Evolutionary conservation across 73 alveolate species (phyloP).

Genomic region (Paraurostyla sp.): DNA sequence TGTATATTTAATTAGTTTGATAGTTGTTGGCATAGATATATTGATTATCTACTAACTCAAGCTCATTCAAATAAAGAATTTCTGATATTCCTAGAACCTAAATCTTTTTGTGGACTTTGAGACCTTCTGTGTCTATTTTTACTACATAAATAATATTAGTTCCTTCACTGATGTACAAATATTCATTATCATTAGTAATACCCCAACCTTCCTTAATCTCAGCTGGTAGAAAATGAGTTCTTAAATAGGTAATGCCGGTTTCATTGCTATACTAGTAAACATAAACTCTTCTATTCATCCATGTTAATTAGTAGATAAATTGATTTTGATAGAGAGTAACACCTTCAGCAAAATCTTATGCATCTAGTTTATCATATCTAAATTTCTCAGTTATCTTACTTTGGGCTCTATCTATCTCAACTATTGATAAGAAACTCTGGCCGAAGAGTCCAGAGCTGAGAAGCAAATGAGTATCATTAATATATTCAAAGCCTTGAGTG

Average conservation of each 20-base stretch:
- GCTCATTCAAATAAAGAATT: constrained; percentile 48
- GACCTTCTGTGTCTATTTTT: not conserved
- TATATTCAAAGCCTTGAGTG: constrained; percentile 30
- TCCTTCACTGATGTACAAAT: constrained; percentile 70
- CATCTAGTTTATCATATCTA: not conserved
- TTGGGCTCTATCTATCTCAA: not conserved
- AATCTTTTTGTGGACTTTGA: not conserved
- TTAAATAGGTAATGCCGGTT: not conserved
- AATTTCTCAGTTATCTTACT: not conserved
- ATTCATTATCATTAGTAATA: constrained; percentile 59
- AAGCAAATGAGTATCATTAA: constrained; percentile 26
- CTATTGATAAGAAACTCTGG: not conserved
- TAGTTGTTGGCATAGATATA: constrained; percentile 66
- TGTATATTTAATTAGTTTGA: constrained; percentile 18
- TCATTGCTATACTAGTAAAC: not conserved
- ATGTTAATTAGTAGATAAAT: constrained; percentile 47
- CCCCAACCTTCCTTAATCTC: constrained; percentile 77
- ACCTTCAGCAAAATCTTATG: constrained; percentile 61
- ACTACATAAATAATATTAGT: constrained; percentile 43
- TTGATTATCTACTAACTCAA: constrained; percentile 40
- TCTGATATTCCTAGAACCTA: not conserved
- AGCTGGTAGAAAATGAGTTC: not conserved
- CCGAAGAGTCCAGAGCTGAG: not conserved
- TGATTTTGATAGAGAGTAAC: constrained; percentile 24
- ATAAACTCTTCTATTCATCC: constrained; percentile 59